Conservation (phyloP, 805 yeast genomes). For the Isabelozyma rhagii region DNA sequence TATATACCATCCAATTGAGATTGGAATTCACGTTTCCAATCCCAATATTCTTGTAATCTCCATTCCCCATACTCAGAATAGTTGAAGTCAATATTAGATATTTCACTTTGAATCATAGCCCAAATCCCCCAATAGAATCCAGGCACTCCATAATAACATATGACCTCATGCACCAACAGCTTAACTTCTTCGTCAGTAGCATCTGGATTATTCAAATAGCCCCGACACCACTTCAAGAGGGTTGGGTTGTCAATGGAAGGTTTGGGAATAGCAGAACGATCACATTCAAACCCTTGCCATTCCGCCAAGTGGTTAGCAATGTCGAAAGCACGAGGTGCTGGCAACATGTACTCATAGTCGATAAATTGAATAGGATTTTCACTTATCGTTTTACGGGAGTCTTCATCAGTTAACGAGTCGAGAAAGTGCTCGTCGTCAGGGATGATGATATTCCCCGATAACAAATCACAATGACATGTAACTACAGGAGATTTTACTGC, state of each 20-base stretch:
- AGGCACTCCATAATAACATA: conserved; percentile 68
- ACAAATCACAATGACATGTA: conserved; percentile 66
- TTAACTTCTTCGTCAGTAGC: conserved; percentile 33
- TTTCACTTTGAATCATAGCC: conserved; percentile 71
- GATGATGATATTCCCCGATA: conserved; percentile 70
- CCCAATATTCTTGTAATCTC: conserved; percentile 65
- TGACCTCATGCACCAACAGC: conserved; percentile 52
- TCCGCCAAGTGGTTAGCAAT: conserved; percentile 73
- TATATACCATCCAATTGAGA: background rate
- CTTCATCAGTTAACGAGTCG: conserved; percentile 9
- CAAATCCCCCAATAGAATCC: conserved; percentile 86
- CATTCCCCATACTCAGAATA: conserved; percentile 57
- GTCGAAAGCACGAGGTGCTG: conserved; percentile 72
- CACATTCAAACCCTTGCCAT: conserved; percentile 82
- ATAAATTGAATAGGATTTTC: conserved; percentile 54
- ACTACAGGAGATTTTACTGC: conserved; percentile 50
- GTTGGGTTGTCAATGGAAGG: conserved; percentile 43
- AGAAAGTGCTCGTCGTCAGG: conserved; percentile 37
- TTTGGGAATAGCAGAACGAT: conserved; percentile 53
- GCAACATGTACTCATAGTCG: conserved; percentile 71
- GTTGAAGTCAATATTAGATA: conserved; percentile 70
- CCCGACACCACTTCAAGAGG: conserved; percentile 55
- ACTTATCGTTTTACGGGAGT: conserved; percentile 11
- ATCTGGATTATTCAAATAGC: conserved; percentile 43
- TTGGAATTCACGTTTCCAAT: conserved; percentile 49